Conservation (phyloP, 441 rosid genomes). For the Erodium trifolium region DNA sequence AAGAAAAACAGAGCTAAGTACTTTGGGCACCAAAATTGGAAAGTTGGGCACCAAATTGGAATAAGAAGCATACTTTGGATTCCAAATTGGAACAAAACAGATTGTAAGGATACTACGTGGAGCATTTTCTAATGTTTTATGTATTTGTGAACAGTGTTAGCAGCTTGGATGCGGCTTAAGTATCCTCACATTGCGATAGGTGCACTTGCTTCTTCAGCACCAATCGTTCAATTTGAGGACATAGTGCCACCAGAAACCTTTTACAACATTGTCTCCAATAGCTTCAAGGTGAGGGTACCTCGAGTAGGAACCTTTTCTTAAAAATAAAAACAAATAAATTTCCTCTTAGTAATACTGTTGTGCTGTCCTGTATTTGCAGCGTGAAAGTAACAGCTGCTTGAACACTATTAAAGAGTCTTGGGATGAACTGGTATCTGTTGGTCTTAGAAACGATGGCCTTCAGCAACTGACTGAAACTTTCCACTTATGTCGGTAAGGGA, state of each 20-base stretch:
- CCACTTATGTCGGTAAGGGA: slow-evolving; percentile 54
- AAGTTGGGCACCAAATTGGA: background rate
- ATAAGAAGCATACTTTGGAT: no score
- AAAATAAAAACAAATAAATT: no score
- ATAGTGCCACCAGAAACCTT: slow-evolving; percentile 64
- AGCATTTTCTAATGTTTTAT: background rate
- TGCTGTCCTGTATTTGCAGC: slow-evolving; percentile 28
- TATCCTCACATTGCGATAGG: slow-evolving; percentile 84
- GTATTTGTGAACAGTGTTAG: slow-evolving; percentile 51
- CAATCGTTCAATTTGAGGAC: slow-evolving; percentile 83
- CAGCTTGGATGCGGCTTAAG: slow-evolving; percentile 92
- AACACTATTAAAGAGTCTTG: slow-evolving; percentile 64
- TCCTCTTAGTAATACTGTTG: slow-evolving; percentile 5
- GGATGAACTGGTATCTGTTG: slow-evolving; percentile 45
- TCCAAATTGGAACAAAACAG: no score
- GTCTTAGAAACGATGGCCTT: slow-evolving; percentile 60
- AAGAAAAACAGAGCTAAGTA: no score
- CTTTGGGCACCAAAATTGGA: background rate
- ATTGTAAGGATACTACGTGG: background rate
- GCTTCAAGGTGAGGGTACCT: slow-evolving; percentile 41
- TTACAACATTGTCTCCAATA: slow-evolving; percentile 65
- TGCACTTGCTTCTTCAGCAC: slow-evolving; percentile 85
- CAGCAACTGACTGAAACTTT: slow-evolving; percentile 51
- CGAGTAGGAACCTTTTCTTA: no score
- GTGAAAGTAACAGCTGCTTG: slow-evolving; percentile 76